phyloP scores from a whole-genome alignment of 768 basidiomycete species.

The Pilatotrama ljubarskyi region DNA sequence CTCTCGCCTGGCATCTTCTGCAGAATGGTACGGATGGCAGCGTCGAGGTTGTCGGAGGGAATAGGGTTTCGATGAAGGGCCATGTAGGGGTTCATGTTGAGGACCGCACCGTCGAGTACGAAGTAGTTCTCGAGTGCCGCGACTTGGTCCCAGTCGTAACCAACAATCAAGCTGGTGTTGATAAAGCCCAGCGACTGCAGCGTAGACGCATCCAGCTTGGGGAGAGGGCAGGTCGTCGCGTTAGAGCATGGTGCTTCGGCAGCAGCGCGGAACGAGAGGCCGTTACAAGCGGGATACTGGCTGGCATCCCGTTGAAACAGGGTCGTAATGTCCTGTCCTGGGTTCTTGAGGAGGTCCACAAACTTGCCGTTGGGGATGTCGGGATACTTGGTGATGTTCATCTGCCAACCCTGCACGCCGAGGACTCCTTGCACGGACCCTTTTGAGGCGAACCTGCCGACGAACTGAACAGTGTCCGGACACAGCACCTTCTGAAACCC shows the following conservation, averaged over 20 bases:
- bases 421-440: constrained; percentile 63
- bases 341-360: constrained; percentile 47
- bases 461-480: constrained; percentile 56
- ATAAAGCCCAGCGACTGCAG: constrained; percentile 60
- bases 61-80: constrained; percentile 66
- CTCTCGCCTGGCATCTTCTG: constrained; percentile 44
- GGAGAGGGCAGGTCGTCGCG: constrained; percentile 65
- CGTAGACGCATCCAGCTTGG: constrained; percentile 57
- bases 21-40: constrained; percentile 76
- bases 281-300: constrained; percentile 65
- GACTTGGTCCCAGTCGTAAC: constrained; percentile 92
- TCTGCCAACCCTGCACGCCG: constrained; percentile 73
- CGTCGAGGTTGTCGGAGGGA: constrained; percentile 75
- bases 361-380: constrained; percentile 57
- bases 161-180: constrained; percentile 69
- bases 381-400: constrained; percentile 64
- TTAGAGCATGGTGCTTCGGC: constrained; percentile 69
- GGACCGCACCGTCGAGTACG: constrained; percentile 90
- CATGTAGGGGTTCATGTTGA: constrained; percentile 91
- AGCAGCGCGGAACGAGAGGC: constrained; percentile 66
- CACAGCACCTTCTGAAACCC: constrained; percentile 93
- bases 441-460: constrained; percentile 45
- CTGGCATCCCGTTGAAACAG: constrained; percentile 71
- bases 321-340: constrained; percentile 91
- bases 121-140: constrained; percentile 69